A percentile compares a stretch with the other conserved stretches of the same genome.
Evolutionary conservation across 805 yeast genomes (phyloP).

Genomic region (Spathaspora girioi): DNA sequence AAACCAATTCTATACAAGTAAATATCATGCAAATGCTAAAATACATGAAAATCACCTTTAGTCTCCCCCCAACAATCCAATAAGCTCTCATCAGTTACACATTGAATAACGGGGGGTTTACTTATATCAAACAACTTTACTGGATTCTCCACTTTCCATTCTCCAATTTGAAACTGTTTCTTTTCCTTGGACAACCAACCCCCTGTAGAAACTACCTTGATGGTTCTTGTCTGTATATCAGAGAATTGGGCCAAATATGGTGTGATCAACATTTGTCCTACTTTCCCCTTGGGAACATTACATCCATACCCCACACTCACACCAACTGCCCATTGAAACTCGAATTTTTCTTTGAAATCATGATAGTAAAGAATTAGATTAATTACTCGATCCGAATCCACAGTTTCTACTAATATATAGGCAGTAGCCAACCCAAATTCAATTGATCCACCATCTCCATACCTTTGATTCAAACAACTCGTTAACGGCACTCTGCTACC

Average conservation of each 20-base stretch:
- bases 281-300: slow-evolving; percentile 3
- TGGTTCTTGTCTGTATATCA: background rate
- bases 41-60: background rate
- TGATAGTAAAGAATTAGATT: slow-evolving; percentile 6
- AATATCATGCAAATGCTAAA: background rate
- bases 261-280: slow-evolving; percentile 6
- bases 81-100: slow-evolving; percentile 3
- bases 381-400: slow-evolving; percentile 5
- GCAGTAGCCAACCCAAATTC: slow-evolving; percentile 1
- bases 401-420: background rate
- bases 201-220: background rate
- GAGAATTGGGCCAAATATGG: slow-evolving; percentile 1
- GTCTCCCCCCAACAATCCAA: slow-evolving; percentile 5
- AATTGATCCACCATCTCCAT: slow-evolving; percentile 7
- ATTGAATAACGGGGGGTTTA: slow-evolving; percentile 2
- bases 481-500: slow-evolving; percentile 3
- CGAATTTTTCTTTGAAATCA: slow-evolving; percentile 2
- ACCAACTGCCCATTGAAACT: slow-evolving; percentile 1
- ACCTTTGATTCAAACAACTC: slow-evolving; percentile 5
- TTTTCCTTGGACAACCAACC: background rate
- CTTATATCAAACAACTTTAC: slow-evolving; percentile 3
- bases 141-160: slow-evolving; percentile 1
- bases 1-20: background rate
- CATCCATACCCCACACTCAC: slow-evolving; percentile 4
- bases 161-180: background rate